Base-by-base conservation (phyloP, 805 yeast genomes). In the Starmerella ratchasimensis region DNA sequence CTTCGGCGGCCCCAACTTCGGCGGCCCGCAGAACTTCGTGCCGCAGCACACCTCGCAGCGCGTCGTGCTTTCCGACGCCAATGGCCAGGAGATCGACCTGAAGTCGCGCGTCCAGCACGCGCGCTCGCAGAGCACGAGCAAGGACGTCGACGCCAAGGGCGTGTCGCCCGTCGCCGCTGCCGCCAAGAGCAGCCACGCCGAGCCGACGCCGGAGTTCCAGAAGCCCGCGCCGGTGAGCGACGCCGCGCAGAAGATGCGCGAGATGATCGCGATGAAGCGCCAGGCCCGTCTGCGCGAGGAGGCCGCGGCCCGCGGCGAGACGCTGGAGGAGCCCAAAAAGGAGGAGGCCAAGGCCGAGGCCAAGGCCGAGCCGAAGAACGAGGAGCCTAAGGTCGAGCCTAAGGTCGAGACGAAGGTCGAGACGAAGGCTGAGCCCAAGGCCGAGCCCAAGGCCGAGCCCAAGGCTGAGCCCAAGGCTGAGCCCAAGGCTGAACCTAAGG, bases 11-110 rank as follows among this genome's bases (percentile, higher is more conserved):
- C n/a, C n/a, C n/a, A n/a, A n/a, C n/a, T n/a, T n/a, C n/a, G n/a
- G n/a, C n/a, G n/a, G n/a, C n/a, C n/a, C n/a, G n/a, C n/a, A n/a
- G n/a, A n/a, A n/a, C n/a, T 33, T 27, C 28, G 14, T 26, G n/a
- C 32, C 25, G 10, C 11, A 27, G 19, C 10, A 11, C 14, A 5
- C 10, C 14, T 5, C 14, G 6, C 14, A 6, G 13, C 31, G 32
- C 17, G 45, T 44, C 24, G 36, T 29, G n/a, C 19, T 45, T 23
- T 36, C 39, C 16, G 44, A 42, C 26, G 43, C 45, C 22, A 32
- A 18, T n/a, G 43, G 44, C 18, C 31, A 43, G 19, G 36, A 36
- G 20, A 20, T 40, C 33, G 36, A 43, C 26, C 39, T 42, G 20
- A n/a, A 14, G 16, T 31, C 28, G 19, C 28, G 15, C 17, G 13